Conservation (phyloP, 495 filamentous ascomycete species). For the Aspergillus panamensis region DNA sequence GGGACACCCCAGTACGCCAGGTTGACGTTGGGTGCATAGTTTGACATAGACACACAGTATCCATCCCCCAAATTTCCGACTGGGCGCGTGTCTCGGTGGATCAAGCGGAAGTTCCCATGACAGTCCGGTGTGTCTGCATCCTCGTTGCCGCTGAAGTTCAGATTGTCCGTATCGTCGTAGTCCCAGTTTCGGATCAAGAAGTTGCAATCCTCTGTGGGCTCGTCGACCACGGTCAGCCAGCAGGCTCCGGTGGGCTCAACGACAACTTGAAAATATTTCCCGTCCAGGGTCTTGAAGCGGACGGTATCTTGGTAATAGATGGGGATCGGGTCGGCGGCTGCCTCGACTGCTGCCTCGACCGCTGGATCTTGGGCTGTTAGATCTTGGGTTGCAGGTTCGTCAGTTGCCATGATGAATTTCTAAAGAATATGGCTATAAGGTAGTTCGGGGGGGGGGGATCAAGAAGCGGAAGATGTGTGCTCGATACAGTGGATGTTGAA, state of each 20-base stretch:
- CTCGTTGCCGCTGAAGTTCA: neutral
- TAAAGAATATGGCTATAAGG: neutral
- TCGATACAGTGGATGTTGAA: too few species aligned
- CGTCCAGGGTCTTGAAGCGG: neutral
- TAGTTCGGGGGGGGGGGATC: neutral
- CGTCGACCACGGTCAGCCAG: slow-evolving; percentile 1
- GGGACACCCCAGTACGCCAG: slow-evolving; percentile 1
- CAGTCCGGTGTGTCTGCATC: neutral
- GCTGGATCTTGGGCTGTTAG: neutral
- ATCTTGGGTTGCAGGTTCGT: neutral
- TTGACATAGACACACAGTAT: neutral
- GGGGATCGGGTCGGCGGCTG: neutral
- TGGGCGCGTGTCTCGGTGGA: neutral
- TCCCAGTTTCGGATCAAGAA: slow-evolving; percentile 4
- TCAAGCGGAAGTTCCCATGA: slow-evolving; percentile 1
- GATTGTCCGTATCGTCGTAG: neutral
- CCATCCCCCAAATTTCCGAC: neutral
- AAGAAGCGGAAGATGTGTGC: neutral
- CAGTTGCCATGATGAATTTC: neutral
- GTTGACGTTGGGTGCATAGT: neutral
- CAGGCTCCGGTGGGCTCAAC: slow-evolving; percentile 2
- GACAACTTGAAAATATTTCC: neutral
- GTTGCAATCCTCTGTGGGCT: neutral
- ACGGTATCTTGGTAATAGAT: slow-evolving; percentile 3
- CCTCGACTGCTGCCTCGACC: neutral